Evolutionary conservation across 306 rosid genomes (phyloP).

Genomic region (Arachis stenosperma): DNA sequence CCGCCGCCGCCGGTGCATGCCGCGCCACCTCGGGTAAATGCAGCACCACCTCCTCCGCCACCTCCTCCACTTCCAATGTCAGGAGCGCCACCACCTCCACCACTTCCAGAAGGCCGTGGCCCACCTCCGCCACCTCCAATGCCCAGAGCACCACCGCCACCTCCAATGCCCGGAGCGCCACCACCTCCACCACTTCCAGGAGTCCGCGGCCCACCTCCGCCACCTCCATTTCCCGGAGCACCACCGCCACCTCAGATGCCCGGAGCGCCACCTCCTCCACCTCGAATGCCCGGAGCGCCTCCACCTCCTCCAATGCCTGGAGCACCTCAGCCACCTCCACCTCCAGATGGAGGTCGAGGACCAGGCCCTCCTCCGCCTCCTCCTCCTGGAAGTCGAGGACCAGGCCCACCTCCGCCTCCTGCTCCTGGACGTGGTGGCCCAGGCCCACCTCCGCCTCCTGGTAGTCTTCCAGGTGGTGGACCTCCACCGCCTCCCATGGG

Average conservation of each 20-base stretch:
- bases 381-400: constrained; percentile 56
- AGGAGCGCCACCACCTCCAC: constrained; percentile 53
- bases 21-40: background rate
- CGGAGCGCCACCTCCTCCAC: constrained; percentile 56
- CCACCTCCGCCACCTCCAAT: constrained; percentile 13
- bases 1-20: background rate
- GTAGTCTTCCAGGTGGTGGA: constrained; percentile 64
- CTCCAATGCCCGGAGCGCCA: background rate
- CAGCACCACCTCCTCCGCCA: constrained; percentile 37
- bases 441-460: constrained; percentile 64
- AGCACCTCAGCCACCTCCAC: constrained; percentile 41
- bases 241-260: constrained; percentile 56
- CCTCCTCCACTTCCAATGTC: constrained; percentile 63
- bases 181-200: constrained; percentile 53
- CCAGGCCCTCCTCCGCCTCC: constrained; percentile 54
- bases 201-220: no score
- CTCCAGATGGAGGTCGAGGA: constrained; percentile 38
- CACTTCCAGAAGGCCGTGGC: constrained; percentile 40
- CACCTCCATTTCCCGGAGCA: background rate
- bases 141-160: constrained; percentile 34
- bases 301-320: background rate
- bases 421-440: constrained; percentile 59
- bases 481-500: constrained; percentile 65
- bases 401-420: constrained; percentile 63
- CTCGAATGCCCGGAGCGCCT: constrained; percentile 37